Evolutionary conservation across 2,329 filamentous ascomycete species (phyloP), one percentile per base, ranked within the genome.

Genomic region (Triangularia verruculosa): DNA sequence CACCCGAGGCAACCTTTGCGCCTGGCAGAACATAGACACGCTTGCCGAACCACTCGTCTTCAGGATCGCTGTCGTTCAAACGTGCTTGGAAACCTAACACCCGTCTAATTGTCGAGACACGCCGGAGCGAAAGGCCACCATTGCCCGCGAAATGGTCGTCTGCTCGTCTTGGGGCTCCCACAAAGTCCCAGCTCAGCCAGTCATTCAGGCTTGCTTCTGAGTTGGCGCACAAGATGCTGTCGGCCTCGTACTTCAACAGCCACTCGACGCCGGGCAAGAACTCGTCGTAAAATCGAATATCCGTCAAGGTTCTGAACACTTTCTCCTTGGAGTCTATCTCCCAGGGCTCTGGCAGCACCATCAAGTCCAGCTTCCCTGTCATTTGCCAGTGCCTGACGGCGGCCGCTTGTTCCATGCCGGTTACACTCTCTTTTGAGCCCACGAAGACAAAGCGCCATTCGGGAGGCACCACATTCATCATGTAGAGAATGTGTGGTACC

Each of bases 371-470:
- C 72, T 84, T 85, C 25, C 83, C 82, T 51, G 78, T 77, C 22
- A 77, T 74, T 68, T 81, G 77, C 68, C 83, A 82, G 65, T 81
- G 76, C 69, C 80, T 78, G 57, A 81, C 79, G 24, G 81, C 78
- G 59, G 77, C 78, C 62, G 78, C 78, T 51, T 80, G 74, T 24
- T 76, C 76, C 9, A 86, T 73, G 65, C 75, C 77, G 52, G 77
- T 73, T 24, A 82, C 77, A 60, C 81, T 84, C 67, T 78, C 73
- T 32, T 78, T 76, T 30, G 82, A 80, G 59, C 82, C 82, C 66
- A 84, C 76, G 70, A 84, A 83, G 65, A 82, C 70, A 70, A 84
- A 83, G 53, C 78, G 79, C 83, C 83, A 85, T 69, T 85, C 82
- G 6, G 80, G 78, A 1, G 82, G 82, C 1, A 83, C 79, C 22